phyloP scores from a whole-genome alignment of 2,329 filamentous ascomycete genomes.

The Teratosphaeria gauchensis region DNA sequence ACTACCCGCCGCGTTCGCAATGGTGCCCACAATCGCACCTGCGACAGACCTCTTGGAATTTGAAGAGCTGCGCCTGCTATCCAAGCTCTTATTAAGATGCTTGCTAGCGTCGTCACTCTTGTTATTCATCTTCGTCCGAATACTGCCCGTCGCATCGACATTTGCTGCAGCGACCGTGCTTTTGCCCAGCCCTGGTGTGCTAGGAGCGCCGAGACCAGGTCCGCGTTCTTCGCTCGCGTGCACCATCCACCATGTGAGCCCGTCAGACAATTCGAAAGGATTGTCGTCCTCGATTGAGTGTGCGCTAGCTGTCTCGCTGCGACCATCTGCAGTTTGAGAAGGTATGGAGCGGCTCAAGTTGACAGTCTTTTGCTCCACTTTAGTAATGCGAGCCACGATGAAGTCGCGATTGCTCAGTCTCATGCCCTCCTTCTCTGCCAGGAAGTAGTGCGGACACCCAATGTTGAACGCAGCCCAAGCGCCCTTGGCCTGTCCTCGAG shows the following conservation, averaged over 20 bases:
- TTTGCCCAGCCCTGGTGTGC: conserved; percentile 85
- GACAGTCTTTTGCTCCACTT: conserved; percentile 85
- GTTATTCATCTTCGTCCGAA: conserved; percentile 36
- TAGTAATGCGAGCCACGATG: conserved; percentile 88
- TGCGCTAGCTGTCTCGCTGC: conserved; percentile 39
- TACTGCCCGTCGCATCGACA: conserved; percentile 71
- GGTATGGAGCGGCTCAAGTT: conserved; percentile 66
- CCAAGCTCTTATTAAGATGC: conserved; percentile 67
- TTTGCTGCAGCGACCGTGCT: conserved; percentile 82
- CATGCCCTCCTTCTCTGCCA: conserved; percentile 85
- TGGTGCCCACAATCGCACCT: conserved; percentile 7
- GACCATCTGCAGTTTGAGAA: conserved; percentile 20
- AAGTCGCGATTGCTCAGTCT: conserved; percentile 78
- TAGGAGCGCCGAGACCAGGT: conserved; percentile 61
- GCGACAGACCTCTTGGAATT: conserved; percentile 67
- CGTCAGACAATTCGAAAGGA: conserved; percentile 91
- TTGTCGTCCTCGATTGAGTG: conserved; percentile 75
- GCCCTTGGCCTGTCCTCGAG: conserved; percentile 76
- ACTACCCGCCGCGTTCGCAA: conserved; percentile 5
- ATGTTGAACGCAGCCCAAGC: conserved; percentile 99
- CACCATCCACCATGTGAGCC: conserved; percentile 89
- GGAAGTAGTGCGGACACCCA: conserved; percentile 91
- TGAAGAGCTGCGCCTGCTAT: conserved; percentile 81
- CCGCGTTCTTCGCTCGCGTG: conserved; percentile 84
- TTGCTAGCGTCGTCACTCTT: conserved; percentile 37